Evolutionary conservation across 495 filamentous ascomycete genomes (phyloP), one percentile per base, ranked within the genome.

Genomic region (Neurospora sublineolata): DNA sequence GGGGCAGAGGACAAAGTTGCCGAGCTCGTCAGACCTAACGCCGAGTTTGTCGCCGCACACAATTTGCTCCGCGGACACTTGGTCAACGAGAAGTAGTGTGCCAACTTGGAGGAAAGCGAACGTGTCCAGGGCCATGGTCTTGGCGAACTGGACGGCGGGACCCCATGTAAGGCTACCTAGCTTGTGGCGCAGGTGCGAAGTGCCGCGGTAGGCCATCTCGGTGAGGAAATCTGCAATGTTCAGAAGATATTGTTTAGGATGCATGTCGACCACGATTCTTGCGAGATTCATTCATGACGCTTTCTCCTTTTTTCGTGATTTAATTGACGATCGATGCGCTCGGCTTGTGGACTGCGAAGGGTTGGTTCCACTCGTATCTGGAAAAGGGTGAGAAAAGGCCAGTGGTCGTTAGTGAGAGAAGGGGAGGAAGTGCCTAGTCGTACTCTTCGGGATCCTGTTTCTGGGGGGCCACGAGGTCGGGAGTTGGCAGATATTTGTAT

Each of bases 81-180:
- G 76, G 70, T 86, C 84, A 14, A 81, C 75, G 46, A 86, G 69
- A 20, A 82, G 58, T 7, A 86, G 72, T 0, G 80, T 82, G 33
- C 84, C 84, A n/a, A 76, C 69, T 44, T 82, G 72, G 71, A 85
- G 83, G 14, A 75, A 73, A 11, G 79, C 79, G 68, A 86, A 77
- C n/a, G 81, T 76, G 3, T n/a, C n/a, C n/a, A n/a, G 78, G 42
- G 84, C 76, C 20, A 76, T 76, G 0, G 79, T 73, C 44, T 80
- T 81, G 37, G 83, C 83, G 40, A 84, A 20, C 20, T 77, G 72
- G 42, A 84, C 73, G 18, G 76, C 79, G 14, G 82, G 83, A 2
- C 77, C 78, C 78, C 78, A 83, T 12, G 81, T 79, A 27, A 82
- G 72, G 52, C 77, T 76, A 69, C 80, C 80, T 37, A 85, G 70